These are phyloP conservation scores for Posidonia australis DNA, from an alignment of 106 monocot genomes.

Conservation along the genomic window DNA sequence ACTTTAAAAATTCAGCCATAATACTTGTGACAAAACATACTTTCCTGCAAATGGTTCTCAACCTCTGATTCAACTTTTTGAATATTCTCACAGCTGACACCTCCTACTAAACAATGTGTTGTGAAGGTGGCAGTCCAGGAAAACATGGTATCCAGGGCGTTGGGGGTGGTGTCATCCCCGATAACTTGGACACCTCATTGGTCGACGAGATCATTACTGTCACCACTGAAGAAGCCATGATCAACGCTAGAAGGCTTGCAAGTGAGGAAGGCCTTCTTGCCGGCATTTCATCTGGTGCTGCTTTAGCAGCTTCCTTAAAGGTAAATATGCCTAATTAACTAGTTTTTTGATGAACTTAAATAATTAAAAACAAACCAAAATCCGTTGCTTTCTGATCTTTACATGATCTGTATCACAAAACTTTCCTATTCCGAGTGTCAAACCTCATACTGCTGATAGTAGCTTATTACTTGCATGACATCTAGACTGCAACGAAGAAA, in stretches of 20 bases:
- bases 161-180: slow-evolving; percentile 54
- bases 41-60: too few relatives aligned
- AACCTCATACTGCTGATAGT: too few relatives aligned
- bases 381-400: background rate
- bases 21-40: too few relatives aligned
- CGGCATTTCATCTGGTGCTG: slow-evolving; percentile 92
- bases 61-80: too few relatives aligned
- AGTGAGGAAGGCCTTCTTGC: slow-evolving; percentile 75
- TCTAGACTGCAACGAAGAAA: too few relatives aligned
- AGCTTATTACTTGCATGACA: background rate
- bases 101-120: background rate
- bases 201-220: slow-evolving; percentile 68
- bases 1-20: too few relatives aligned
- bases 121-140: slow-evolving; percentile 53
- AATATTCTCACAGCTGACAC: too few relatives aligned
- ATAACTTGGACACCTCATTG: slow-evolving; percentile 33
- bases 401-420: too few relatives aligned
- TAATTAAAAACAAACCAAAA: too few relatives aligned
- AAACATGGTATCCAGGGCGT: slow-evolving; percentile 67
- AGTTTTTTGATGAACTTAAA: background rate
- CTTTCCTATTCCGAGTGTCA: too few relatives aligned
- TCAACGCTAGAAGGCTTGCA: slow-evolving; percentile 52
- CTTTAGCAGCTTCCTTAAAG: slow-evolving; percentile 74
- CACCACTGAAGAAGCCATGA: slow-evolving; percentile 51
- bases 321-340: slow-evolving; percentile 12